Evolutionary conservation across 768 basidiomycete species (phyloP), one percentile per base, ranked within the genome.

Genomic region (Auricularia sp.): DNA sequence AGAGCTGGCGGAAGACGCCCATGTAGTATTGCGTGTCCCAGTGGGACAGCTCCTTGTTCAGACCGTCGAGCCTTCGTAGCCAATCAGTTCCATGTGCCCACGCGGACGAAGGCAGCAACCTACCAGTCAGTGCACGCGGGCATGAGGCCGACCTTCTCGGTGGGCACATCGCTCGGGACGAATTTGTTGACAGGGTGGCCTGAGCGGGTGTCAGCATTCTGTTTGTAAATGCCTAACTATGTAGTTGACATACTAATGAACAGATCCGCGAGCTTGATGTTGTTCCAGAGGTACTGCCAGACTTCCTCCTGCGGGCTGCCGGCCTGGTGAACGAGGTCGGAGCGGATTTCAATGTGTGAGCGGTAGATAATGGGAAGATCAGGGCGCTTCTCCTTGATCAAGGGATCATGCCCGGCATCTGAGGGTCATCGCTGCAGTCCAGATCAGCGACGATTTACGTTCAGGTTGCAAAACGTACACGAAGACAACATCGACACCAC

Each of bases 271-370:
- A 88, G 81, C 73, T 92, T 82, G 71, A 98, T 93, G 75, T 91
- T 94, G 70, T 92, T 87, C 89, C 90, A 97, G 14, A 98, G 83
- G 76, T 94, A 98, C 70, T 94, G 84, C 94, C 94, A 98, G 18
- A 95, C 93, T 69, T 90, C 88, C 72, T 89, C 86, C 72, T 95
- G 93, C 24, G 92, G 90, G 13, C 92, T 93, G 36, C 87, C 88
- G 29, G 85, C 77, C 33, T 85, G 80, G 73, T 94, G 90, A 29
- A 92, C 86, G 51, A 97, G 86, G 73, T 94, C 90, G 69, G 89
- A 75, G 61, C 89, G 87, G 69, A 90, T 94, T 78, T 98, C 94
- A 67, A 97, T 97, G 79, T 97, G 94, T 63, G 93, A 96, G 56
- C 94, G 87, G 75, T 95, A 98, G 68, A 95, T 80, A 72, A 97